Base-by-base conservation (phyloP, 192 early-diverging fungal species). In the Coemansia sp. region DNA sequence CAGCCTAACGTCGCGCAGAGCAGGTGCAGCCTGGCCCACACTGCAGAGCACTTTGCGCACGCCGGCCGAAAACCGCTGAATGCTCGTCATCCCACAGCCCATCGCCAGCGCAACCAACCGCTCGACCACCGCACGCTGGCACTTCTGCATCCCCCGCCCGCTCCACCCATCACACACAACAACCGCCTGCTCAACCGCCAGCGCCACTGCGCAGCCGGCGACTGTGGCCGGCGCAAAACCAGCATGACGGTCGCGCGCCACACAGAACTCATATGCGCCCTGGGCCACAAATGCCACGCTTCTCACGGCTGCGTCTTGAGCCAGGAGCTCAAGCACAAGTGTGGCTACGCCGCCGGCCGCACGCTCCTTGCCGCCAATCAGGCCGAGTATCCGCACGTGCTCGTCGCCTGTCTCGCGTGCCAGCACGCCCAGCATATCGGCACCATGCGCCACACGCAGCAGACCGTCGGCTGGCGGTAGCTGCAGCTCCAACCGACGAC, bases 211-310 rank as follows among this genome's bases (percentile, higher is more conserved):
- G 3, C 64, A 23, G 12, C 64, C 57, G 13, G 55, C 56, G 0
- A 67, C 48, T 22, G 56, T 59, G n/a, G 45, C 55, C 7, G 64
- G 64, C 41, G 54, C 62, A 24, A 55, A 18, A 0, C 70, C 70
- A 9, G 57, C 55, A 23, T 47, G 30, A 3, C 44, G 54, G 9
- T 53, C 55, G n/a, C 59, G 57, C 19, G 33, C 11, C 41, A 50
- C 64, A 41, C 41, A 49, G 39, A 73, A 73, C 12, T 38, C 56
- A 33, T 67, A 22, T 2, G 52, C 27, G n/a, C 30, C 27, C 3
- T 51, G 64, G 4, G 70, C 30, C 11, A 63, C 22, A 17, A 53
- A 51, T 4, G 57, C 51, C 25, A 62, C 18, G 27, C 37, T 15
- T 23, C 69, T 51, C 22, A 39, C 19, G 8, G 25, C 1, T 22